Conservation (phyloP, 208 protist species). For the Naegleria fowleri region DNA sequence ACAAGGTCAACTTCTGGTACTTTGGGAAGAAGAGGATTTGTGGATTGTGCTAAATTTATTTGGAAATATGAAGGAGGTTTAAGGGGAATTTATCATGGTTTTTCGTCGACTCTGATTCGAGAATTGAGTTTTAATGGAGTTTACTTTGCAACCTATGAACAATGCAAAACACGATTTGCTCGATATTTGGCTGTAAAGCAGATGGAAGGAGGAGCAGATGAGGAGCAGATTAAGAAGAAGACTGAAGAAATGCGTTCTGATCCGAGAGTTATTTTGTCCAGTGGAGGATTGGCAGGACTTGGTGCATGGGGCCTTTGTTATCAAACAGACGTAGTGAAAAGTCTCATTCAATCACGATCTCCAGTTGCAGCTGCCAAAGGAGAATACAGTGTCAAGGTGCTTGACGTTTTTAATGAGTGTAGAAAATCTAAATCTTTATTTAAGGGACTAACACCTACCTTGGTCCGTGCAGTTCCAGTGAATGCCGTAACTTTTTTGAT, state of each 20-base stretch:
- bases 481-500: conserved; percentile 26
- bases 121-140: neutral
- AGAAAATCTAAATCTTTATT: neutral
- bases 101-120: neutral
- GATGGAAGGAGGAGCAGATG: neutral
- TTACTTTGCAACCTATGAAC: conserved; percentile 13
- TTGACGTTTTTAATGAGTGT: neutral
- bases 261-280: neutral
- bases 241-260: neutral
- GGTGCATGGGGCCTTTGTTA: neutral
- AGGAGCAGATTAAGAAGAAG: neutral
- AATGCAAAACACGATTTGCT: neutral
- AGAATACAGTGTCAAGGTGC: neutral
- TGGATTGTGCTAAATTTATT: conserved; percentile 2
- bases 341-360: neutral
- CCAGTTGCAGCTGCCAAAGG: neutral
- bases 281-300: neutral
- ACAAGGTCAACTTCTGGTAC: neutral
- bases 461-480: conserved; percentile 1
- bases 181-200: neutral
- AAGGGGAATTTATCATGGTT: neutral
- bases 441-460: neutral
- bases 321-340: conserved; percentile 1
- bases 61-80: neutral
- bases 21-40: neutral